Base-by-base conservation (phyloP, 306 rosid genomes). In the Oemleria cerasiformis region DNA sequence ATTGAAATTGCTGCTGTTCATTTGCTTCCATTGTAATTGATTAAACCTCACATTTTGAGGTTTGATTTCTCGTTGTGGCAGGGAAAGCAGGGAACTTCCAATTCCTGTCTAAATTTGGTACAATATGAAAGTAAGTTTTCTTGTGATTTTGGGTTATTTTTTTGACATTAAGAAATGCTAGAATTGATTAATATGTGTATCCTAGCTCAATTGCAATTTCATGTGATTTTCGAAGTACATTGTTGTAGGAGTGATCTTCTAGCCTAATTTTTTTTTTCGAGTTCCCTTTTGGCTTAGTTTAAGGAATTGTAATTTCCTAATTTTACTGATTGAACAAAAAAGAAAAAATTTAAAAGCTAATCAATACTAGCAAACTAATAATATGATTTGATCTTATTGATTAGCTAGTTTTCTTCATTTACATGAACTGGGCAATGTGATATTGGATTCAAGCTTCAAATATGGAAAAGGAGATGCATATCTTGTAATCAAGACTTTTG, bases 61-160 rank as follows among this genome's bases (percentile, higher is more conserved):
- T 77, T 65, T 74, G 48, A 40, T 61, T 59, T 63, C 36, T 84
- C 10, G 25, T 65, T 63, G 71, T 78, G 74, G 40, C 84, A 86
- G 94, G 88, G 84, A 79, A 82, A 74, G 25, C 88, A 82, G 88
- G 89, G 80, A 80, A 66, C 85, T 60, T 72, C 87, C n/a, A 71
- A 48, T 67, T 82, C 74, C 38, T 78, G 85, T 50, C 21, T 75
- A n/a, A 77, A 75, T 82, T 83, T 89, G 85, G 96, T 92, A 41
- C 88, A 77, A 38, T 89, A 92, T 73, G 88, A 85, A 84, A 84
- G 88, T 53, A 74, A 51, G 51, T 11, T 53, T 58, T 60, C 36
- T 44, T 39, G n/a, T 63, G 30, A 14, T 4, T n/a, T 17, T 41
- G 23, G 38, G 67, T n/a, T 36, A 40, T n/a, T 15, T 16, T 40